Evolutionary conservation across 805 yeast genomes (phyloP).

Genomic region (Hanseniaspora hatyaiensis): DNA sequence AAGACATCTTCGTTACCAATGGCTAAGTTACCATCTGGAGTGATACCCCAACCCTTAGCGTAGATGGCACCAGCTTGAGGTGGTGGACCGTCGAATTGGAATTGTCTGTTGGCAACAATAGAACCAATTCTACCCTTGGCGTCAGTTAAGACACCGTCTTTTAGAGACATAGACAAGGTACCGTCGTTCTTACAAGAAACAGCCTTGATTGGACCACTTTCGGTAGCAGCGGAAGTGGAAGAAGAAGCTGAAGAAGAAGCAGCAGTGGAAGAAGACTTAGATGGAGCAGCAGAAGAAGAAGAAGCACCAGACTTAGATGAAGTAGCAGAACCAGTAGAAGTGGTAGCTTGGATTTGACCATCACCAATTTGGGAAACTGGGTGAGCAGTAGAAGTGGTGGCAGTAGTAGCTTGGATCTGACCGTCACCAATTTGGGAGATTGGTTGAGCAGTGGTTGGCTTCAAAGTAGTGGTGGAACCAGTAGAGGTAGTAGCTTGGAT

Average conservation of each 20-base stretch:
- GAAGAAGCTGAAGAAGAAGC: constrained; percentile 17
- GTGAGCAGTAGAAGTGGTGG: constrained; percentile 25
- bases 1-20: constrained; percentile 46
- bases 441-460: constrained; percentile 28
- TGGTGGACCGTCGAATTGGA: constrained; percentile 70
- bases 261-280: constrained; percentile 14
- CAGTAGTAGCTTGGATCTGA: constrained; percentile 35
- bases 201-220: constrained; percentile 18
- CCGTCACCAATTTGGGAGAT: constrained; percentile 41
- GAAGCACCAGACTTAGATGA: constrained; percentile 20
- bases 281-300: constrained; percentile 21
- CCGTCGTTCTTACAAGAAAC: constrained; percentile 26
- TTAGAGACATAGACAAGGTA: constrained; percentile 42
- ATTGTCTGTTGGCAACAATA: constrained; percentile 62
- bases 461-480: constrained; percentile 24
- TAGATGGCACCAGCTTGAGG: constrained; percentile 60
- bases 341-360: constrained; percentile 35
- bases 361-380: constrained; percentile 36
- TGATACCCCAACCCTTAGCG: constrained; percentile 53
- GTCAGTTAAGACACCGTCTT: constrained; percentile 42
- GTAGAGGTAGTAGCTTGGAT: constrained; percentile 33
- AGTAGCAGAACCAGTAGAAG: constrained; percentile 22
- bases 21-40: constrained; percentile 46
- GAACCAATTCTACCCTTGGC: constrained; percentile 53
- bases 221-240: constrained; percentile 22